A percentile compares a stretch with the other conserved stretches of the same genome.
Evolutionary conservation across 2,329 filamentous ascomycete species (phyloP).

Genomic region (Lasiodiplodia sp.): DNA sequence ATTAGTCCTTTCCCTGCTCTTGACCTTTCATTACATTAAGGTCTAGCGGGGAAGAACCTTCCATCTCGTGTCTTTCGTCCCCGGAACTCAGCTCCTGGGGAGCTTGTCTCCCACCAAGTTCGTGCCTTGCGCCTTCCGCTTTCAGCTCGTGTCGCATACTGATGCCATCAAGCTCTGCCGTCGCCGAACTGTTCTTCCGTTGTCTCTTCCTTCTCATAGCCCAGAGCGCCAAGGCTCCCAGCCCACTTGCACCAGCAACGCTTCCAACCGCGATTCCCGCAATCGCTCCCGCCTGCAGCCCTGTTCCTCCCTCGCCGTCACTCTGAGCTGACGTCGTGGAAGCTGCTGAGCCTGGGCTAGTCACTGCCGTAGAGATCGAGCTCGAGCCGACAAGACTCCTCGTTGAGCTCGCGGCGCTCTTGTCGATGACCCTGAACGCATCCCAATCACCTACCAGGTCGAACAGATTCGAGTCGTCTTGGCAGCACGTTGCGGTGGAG

Average conservation of each 20-base stretch:
- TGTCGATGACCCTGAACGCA: conserved; percentile 13
- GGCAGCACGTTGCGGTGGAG: conserved; percentile 15
- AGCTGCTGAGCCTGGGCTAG: background rate
- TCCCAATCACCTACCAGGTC: conserved; percentile 7
- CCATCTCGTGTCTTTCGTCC: conserved; percentile 22
- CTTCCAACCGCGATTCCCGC: conserved; percentile 12
- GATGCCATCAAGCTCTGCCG: conserved; percentile 5
- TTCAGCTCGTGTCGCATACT: conserved; percentile 18
- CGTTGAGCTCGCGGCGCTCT: background rate
- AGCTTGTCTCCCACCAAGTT: conserved; percentile 4
- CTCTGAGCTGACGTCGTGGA: background rate
- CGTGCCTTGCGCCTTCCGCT: background rate
- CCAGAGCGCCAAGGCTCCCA: background rate
- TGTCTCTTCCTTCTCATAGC: background rate
- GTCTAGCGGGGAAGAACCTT: conserved; percentile 14
- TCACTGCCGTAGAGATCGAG: background rate
- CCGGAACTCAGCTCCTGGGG: conserved; percentile 18
- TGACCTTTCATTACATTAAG: background rate
- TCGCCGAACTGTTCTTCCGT: background rate
- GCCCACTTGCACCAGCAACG: background rate
- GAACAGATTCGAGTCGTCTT: conserved; percentile 12
- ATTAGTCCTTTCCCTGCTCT: background rate
- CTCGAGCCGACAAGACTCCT: background rate
- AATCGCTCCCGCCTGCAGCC: conserved; percentile 7
- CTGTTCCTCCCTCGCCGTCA: background rate